phyloP scores from a whole-genome alignment of 1,284 basidiomycete genomes.

The Naganishia liquefaciens region DNA sequence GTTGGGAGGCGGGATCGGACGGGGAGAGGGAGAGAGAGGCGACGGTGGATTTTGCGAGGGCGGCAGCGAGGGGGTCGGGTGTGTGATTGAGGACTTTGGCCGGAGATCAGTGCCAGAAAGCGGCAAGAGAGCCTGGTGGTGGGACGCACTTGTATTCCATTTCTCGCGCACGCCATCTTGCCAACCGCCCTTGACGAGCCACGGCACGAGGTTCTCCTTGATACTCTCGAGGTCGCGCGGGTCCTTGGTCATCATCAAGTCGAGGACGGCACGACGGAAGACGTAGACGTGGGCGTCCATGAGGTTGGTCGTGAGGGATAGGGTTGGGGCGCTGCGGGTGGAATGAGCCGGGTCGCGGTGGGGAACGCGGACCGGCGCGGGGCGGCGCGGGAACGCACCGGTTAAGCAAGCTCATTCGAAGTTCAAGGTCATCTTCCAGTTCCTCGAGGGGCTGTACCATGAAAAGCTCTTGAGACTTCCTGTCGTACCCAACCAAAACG shows the following conservation, averaged over 20 bases:
- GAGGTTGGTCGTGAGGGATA: conserved; percentile 68
- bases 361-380: background rate
- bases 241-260: conserved; percentile 66
- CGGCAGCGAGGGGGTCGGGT: conserved; percentile 49
- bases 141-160: conserved; percentile 49
- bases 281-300: conserved; percentile 90
- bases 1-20: background rate
- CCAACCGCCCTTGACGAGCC: conserved; percentile 82
- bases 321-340: conserved; percentile 66
- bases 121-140: no score
- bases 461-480: conserved; percentile 65
- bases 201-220: conserved; percentile 82
- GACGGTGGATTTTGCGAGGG: conserved; percentile 51
- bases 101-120: no score
- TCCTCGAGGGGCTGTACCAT: conserved; percentile 65
- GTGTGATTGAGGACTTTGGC: conserved; percentile 51
- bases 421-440: conserved; percentile 62
- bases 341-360: background rate
- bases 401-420: conserved; percentile 69
- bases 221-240: conserved; percentile 69
- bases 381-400: conserved; percentile 56
- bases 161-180: conserved; percentile 45
- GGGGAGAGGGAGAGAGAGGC: conserved; percentile 36
- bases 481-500: conserved; percentile 48
- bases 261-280: conserved; percentile 72